These are phyloP conservation scores for Solanum lignicaule DNA, from an alignment of 257 asterid genomes.

Conservation along the genomic window DNA sequence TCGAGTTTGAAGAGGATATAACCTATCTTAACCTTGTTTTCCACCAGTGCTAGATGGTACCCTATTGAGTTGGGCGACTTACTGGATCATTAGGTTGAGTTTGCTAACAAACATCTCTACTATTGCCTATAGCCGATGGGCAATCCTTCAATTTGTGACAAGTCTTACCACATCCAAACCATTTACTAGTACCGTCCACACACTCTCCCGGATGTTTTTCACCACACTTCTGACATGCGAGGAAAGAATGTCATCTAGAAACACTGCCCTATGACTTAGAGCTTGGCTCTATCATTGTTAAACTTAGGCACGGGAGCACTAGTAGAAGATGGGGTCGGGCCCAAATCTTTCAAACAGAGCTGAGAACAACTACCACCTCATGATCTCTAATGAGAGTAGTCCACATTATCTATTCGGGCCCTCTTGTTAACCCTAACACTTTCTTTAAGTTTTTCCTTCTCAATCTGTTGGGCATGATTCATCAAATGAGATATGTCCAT, in stretches of 20 bases:
- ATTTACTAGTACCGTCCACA: not conserved
- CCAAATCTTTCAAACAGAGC: not conserved
- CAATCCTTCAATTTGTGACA: not conserved
- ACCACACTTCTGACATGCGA: not conserved
- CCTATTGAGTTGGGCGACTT: not conserved
- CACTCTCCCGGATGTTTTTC: not conserved
- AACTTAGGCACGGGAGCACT: not conserved
- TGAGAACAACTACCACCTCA: not conserved
- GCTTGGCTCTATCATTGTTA: not conserved
- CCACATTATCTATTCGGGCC: not conserved
- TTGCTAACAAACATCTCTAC: no score
- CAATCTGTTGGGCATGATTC: not conserved
- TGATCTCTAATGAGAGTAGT: not conserved
- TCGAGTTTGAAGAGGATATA: no score
- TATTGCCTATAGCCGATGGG: not conserved
- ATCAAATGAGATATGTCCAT: not conserved
- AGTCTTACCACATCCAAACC: not conserved
- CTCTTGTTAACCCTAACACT: no score
- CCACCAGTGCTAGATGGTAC: not conserved
- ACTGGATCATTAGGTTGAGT: not conserved
- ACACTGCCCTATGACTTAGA: not conserved
- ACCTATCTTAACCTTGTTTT: not conserved
- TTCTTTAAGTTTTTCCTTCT: not conserved
- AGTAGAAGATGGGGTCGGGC: not conserved
- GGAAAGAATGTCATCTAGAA: not conserved